Evolutionary conservation across 345 rosid species (phyloP).

Genomic region (Mangifera indica): DNA sequence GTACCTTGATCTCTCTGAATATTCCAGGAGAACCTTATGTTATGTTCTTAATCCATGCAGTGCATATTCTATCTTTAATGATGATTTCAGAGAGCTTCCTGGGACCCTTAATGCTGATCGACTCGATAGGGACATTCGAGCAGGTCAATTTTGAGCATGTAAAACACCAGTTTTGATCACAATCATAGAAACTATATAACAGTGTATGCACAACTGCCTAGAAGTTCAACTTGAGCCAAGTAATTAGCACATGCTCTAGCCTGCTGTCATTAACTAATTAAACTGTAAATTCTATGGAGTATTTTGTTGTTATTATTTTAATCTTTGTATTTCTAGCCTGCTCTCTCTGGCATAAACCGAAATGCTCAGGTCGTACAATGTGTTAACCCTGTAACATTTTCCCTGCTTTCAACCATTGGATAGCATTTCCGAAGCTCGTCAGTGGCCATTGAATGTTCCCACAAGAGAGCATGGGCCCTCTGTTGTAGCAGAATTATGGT

Average conservation of each 20-base stretch:
- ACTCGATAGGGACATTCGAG: constrained; percentile 69
- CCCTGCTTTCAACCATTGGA: no score
- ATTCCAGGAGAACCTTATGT: neutral
- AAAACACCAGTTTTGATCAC: neutral
- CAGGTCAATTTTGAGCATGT: constrained; percentile 63
- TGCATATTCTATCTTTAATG: constrained; percentile 88
- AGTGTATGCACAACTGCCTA: neutral
- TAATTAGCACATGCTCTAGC: neutral
- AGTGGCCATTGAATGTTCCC: no score
- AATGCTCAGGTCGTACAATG: no score
- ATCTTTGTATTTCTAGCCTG: no score
- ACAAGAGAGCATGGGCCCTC: no score
- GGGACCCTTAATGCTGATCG: constrained; percentile 87
- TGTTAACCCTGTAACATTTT: no score
- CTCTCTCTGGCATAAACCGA: no score
- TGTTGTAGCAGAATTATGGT: no score
- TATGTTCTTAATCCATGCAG: constrained; percentile 33
- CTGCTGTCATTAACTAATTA: neutral
- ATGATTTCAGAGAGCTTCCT: constrained; percentile 90
- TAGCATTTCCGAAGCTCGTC: no score
- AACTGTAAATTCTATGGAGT: neutral
- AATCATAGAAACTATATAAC: neutral
- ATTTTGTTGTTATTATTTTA: neutral
- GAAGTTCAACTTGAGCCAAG: neutral
- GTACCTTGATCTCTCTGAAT: neutral